These are phyloP conservation scores for Chytriomyces hyalinus DNA, from an alignment of 192 early-diverging fungal species.

Conservation along the genomic window DNA sequence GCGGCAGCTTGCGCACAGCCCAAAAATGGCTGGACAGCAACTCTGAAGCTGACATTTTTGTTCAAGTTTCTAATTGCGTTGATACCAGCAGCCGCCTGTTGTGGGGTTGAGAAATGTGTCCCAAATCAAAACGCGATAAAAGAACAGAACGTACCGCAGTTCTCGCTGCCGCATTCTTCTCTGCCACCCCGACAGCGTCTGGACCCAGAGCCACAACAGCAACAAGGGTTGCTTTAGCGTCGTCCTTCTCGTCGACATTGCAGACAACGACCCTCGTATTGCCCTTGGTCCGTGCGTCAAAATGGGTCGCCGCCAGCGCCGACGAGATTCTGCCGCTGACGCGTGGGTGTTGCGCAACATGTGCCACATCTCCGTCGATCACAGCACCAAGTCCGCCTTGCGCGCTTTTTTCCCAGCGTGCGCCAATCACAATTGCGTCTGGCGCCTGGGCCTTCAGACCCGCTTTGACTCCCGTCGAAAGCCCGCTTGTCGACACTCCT, in stretches of 20 bases:
- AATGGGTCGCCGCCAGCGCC: not conserved
- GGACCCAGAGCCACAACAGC: not conserved
- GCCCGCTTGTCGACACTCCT: not conserved
- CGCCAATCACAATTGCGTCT: constrained; percentile 17
- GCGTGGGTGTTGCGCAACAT: too few relatives aligned
- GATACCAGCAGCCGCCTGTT: constrained; percentile 2
- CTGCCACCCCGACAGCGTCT: not conserved
- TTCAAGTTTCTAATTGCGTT: not conserved
- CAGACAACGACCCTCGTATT: not conserved
- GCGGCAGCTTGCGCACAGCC: constrained; percentile 9
- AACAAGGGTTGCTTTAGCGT: not conserved
- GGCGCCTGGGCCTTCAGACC: not conserved
- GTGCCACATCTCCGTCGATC: not conserved
- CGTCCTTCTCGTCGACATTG: not conserved
- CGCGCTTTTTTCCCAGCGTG: not conserved
- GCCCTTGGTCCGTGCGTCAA: not conserved
- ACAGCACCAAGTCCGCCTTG: not conserved
- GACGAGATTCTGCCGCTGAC: not conserved
- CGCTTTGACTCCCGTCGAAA: not conserved
- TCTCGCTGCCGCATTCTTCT: not conserved
- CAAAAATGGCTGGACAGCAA: constrained; percentile 7
- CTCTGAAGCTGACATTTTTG: constrained; percentile 4
- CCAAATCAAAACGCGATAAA: not conserved
- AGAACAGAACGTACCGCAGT: constrained; percentile 3
- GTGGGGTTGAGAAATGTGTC: not conserved